Evolutionary conservation across 176 grass and related monocot genomes (phyloP), one percentile per base, ranked within the genome.

Genomic region (Aegilops sharonensis): DNA sequence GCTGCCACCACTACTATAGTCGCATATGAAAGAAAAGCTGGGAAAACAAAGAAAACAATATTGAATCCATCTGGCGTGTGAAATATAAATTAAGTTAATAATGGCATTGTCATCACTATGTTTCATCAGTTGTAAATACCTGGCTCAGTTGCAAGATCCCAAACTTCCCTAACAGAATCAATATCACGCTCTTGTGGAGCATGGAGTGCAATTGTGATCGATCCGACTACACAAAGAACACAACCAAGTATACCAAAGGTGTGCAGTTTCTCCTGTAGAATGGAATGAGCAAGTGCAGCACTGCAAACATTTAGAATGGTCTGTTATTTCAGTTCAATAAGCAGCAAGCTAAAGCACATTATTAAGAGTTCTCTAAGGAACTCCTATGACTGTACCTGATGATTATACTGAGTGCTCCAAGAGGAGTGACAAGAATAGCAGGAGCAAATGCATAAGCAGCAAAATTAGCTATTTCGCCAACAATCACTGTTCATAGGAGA

Each of bases 361-460:
- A 13, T 39, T 84, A 34, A 48, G 66, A 80, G 34, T 75, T 37
- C 73, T 66, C 61, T 25, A 72, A 24, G 5, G 35, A 80, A 85
- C 60, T 71, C 48, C 36, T 64, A 21, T 72, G 56, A 68, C 84
- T 65, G 48, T 90, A 98, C 95, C 95, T 98, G 84, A 98, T 95
- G 74, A 98, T 95, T 89, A 95, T 95, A 91, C 95, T 98, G 65
- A 98, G 93, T 76, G 95, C 95, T 64, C 95, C 95, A 87, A 98
- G 91, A 83, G 95, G 93, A 70, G 95, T 98, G 65, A 98, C 93
- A 32, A 98, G 88, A 92, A 98, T 95, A 79, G 95, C 95, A 27
- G 95, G 95, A 81, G 95, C 95, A 70, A 98, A 98, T 77, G 95
- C 95, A 89, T 98, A 98, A 66, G 93, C 95, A 81, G 93, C 90